phyloP scores from a whole-genome alignment of 495 filamentous ascomycete species.

The Beverwykella pulmonaria region DNA sequence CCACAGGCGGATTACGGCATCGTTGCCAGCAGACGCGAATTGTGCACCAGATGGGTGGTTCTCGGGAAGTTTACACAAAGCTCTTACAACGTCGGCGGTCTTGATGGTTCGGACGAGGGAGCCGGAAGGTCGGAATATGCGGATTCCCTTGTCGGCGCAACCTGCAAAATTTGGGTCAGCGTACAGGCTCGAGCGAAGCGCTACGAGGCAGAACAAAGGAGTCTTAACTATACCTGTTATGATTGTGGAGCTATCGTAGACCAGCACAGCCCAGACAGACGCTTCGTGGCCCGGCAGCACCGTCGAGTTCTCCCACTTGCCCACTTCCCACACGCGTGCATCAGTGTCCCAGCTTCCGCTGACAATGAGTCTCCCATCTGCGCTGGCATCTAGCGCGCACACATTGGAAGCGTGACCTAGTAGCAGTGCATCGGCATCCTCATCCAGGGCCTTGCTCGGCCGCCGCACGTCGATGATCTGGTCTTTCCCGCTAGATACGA shows the following conservation, averaged over 20 bases:
- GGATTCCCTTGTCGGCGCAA: slow-evolving; percentile 86
- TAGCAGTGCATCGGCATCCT: slow-evolving; percentile 82
- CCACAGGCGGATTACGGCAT: slow-evolving; percentile 83
- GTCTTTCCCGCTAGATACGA: slow-evolving; percentile 86
- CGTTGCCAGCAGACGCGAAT: slow-evolving; percentile 88
- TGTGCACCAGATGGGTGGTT: slow-evolving; percentile 78
- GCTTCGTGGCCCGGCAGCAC: slow-evolving; percentile 75
- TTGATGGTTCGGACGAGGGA: slow-evolving; percentile 67
- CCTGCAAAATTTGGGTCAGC: slow-evolving; percentile 46
- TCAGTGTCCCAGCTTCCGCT: slow-evolving; percentile 96
- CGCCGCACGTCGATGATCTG: slow-evolving; percentile 88
- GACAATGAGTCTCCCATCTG: slow-evolving; percentile 70
- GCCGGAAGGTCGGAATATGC: slow-evolving; percentile 72
- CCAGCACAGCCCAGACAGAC: slow-evolving; percentile 88
- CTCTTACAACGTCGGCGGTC: slow-evolving; percentile 82
- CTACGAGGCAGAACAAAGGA: not conserved
- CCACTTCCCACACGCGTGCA: slow-evolving; percentile 79
- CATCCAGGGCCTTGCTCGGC: slow-evolving; percentile 62
- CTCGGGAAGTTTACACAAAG: slow-evolving; percentile 77
- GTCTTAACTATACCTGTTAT: slow-evolving; percentile 68
- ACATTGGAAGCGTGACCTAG: slow-evolving; percentile 86
- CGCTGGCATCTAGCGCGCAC: slow-evolving; percentile 77
- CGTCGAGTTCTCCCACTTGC: slow-evolving; percentile 59
- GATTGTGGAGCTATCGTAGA: slow-evolving; percentile 75
- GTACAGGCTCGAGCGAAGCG: not conserved